These are phyloP conservation scores for Solanum pinnatisectum DNA, from an alignment of 257 asterid species.

Conservation along the genomic window DNA sequence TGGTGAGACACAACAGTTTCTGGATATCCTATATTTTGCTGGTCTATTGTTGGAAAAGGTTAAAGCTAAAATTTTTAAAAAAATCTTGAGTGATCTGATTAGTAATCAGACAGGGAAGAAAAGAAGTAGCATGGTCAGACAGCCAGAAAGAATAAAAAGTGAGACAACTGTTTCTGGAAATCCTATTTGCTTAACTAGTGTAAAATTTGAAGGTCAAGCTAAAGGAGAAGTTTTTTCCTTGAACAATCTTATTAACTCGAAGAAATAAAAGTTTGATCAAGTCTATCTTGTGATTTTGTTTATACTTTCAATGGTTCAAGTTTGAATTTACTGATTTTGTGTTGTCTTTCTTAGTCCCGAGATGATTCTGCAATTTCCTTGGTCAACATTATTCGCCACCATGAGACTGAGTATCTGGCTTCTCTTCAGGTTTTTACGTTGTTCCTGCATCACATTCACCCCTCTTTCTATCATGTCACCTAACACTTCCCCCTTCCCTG, in stretches of 20 bases:
- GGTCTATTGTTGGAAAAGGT: neutral
- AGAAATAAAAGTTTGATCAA: neutral
- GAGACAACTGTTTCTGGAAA: neutral
- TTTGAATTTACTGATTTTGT: neutral
- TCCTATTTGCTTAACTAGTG: neutral
- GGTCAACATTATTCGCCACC: constrained; percentile 71
- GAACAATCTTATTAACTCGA: neutral
- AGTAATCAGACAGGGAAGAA: neutral
- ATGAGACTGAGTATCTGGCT: constrained; percentile 73
- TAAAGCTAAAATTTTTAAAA: neutral
- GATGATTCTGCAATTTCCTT: constrained; percentile 76
- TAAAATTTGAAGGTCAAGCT: neutral
- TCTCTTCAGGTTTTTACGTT: constrained; percentile 59
- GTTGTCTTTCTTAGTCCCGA: constrained; percentile 49
- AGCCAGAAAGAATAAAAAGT: neutral
- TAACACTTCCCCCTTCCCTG: neutral
- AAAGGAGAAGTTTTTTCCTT: neutral
- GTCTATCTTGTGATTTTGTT: neutral
- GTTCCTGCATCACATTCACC: neutral
- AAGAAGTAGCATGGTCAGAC: neutral
- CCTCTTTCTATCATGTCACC: neutral
- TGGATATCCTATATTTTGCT: neutral
- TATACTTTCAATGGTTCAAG: neutral
- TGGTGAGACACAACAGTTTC: neutral
- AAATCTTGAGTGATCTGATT: neutral